Percentiles rank a stretch among this genome's conserved stretches.
These are phyloP conservation scores for Tarenaya hassleriana DNA, from an alignment of 345 rosid species.

Conservation along the genomic window DNA sequence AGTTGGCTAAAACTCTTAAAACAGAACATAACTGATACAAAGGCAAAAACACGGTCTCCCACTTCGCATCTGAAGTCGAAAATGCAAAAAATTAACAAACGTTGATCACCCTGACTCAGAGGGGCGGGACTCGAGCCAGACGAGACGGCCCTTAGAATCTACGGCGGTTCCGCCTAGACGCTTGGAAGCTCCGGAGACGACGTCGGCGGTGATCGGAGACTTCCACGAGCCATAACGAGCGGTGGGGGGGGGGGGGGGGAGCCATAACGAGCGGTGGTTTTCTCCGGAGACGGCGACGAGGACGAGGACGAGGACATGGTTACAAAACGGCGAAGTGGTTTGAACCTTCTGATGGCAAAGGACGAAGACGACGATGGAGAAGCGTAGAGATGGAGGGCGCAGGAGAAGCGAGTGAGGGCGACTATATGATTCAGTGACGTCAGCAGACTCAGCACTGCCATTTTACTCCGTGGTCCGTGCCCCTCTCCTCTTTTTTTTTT, in stretches of 20 bases:
- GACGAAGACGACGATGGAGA: slow-evolving; percentile 1
- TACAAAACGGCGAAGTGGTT: slow-evolving; percentile 13
- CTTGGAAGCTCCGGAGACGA: slow-evolving; percentile 77
- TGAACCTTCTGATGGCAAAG: slow-evolving; percentile 17
- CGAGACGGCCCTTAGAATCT: slow-evolving; percentile 59
- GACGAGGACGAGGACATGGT: slow-evolving; percentile 51
- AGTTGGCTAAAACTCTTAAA: no score
- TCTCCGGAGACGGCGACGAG: slow-evolving; percentile 16
- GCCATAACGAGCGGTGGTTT: slow-evolving; percentile 66
- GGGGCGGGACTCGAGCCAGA: slow-evolving; percentile 88
- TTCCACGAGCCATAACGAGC: slow-evolving; percentile 94
- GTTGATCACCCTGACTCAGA: slow-evolving; percentile 59
- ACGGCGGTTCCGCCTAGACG: slow-evolving; percentile 69
- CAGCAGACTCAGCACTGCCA: neutral
- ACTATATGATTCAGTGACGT: neutral
- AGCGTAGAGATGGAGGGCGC: slow-evolving; percentile 17
- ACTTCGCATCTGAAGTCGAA: slow-evolving; percentile 3
- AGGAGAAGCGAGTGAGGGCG: slow-evolving; percentile 21
- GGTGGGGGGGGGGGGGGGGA: no score
- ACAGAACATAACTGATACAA: neutral
- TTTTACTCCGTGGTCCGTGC: neutral
- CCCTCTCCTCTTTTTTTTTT: neutral
- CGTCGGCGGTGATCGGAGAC: slow-evolving; percentile 85
- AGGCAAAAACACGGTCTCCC: neutral
- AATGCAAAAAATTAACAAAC: neutral